Evolutionary conservation across 2,329 filamentous ascomycete genomes (phyloP), one percentile per base, ranked within the genome.

Genomic region (Hypoxylon sp.): DNA sequence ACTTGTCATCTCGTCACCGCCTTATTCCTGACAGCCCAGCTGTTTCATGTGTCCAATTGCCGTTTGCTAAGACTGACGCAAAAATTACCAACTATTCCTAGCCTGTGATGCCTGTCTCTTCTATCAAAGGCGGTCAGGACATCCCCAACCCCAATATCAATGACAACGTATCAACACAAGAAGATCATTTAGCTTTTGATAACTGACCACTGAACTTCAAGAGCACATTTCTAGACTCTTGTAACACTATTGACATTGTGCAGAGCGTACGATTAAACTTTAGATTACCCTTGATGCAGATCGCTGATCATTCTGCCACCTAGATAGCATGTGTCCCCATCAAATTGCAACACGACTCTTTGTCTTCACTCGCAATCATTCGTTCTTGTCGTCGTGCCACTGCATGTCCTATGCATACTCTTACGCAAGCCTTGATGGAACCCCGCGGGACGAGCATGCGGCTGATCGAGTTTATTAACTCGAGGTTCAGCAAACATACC

Each of bases 371-470:
- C 27, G 47, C 37, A 6, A 17, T 57, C 37, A 39, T 58, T 47
- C 39, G 57, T 61, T 51, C 42, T 60, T 32, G 11, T 56, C 31
- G 46, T 57, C 21, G 69, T 67, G 57, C 42, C 52, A 65, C 67
- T 11, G 54, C 60, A 69, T 67, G 11, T n/a, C 19, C 37, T 52
- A 62, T 67, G 63, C 66, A 57, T 5, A 31, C 31, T 60, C 57
- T 67, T 58, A 69, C 62, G 67, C 69, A 69, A 71, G 69, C 63
- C 50, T 55, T 15, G 35, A 70, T 65, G 62, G 51, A 63, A 68
- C 62, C 54, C 68, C 54, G 42, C 60, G 51, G 39, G 48, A 52
- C 7, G 17, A 55, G 46, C 32, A 60, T 71, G 69, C 63, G 69
- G 69, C 69, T 71, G 60, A 69, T 69, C 21, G 19, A 67, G 39